A percentile compares a stretch with the other conserved stretches of the same genome.
phyloP scores from a whole-genome alignment of 306 rosid genomes.

The Hippophae gyantsensis region DNA sequence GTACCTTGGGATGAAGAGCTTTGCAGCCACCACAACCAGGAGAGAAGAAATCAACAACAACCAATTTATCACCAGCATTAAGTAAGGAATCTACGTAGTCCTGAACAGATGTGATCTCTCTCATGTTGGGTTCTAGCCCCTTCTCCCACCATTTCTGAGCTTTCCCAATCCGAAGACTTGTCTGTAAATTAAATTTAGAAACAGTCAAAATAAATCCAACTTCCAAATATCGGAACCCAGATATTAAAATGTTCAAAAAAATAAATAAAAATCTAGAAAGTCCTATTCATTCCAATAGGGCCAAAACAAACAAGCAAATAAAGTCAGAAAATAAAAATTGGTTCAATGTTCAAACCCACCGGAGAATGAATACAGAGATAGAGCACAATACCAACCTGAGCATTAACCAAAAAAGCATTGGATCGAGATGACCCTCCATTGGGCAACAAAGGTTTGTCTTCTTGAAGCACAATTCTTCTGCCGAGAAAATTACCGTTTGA shows the following conservation, averaged over 20 bases:
- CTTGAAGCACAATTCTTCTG: constrained; percentile 22
- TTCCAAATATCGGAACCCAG: not conserved
- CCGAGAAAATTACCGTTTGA: constrained; percentile 33
- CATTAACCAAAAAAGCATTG: constrained; percentile 18
- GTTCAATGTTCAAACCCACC: not conserved
- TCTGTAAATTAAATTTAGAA: constrained; percentile 22
- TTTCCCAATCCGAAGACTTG: constrained; percentile 42
- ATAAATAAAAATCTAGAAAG: not conserved
- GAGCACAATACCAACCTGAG: constrained; percentile 36
- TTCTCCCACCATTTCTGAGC: constrained; percentile 87
- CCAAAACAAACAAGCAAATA: not conserved
- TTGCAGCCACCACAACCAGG: constrained; percentile 98
- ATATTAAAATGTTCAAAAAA: not conserved
- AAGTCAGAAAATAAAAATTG: too few species aligned
- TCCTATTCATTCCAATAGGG: not conserved
- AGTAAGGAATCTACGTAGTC: constrained; percentile 69
- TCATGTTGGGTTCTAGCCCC: constrained; percentile 70
- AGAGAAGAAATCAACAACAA: constrained; percentile 76
- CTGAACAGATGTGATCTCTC: constrained; percentile 56
- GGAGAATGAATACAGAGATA: not conserved
- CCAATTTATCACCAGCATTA: constrained; percentile 70
- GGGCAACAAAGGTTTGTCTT: constrained; percentile 19
- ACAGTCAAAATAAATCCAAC: not conserved
- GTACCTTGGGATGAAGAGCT: constrained; percentile 90
- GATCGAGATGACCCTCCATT: constrained; percentile 12